Base-by-base conservation (phyloP, 345 rosid species). In the Ricinus communis region DNA sequence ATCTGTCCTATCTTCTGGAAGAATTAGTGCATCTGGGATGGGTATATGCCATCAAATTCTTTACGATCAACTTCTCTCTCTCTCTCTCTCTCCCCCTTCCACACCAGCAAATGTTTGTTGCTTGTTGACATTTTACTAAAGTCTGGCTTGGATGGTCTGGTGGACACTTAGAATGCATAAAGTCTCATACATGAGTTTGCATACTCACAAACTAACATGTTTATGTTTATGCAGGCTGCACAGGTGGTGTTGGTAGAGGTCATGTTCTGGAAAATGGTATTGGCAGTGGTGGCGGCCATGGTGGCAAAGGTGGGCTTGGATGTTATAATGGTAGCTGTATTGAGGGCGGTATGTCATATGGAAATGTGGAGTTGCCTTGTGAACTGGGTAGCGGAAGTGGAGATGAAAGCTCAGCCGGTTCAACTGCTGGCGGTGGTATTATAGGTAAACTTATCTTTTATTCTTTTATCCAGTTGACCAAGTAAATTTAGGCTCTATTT, bases 331-430 rank as follows among this genome's bases (percentile, higher is more conserved):
- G 41, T 79, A 82, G 68, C 63, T 91, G 87, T 43, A 70, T 86
- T 62, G 87, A 76, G 16, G 99, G 99, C 75, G 99, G 98, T 62
- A 76, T 79, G 70, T 82, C 95, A 16, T 96, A 96, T 84, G 99
- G 99, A 72, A 81, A 86, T 83, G 83, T 81, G 58, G 82, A 87
- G 74, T 81, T 93, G 78, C 99, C 99, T 56, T 96, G 99, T 79
- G 98, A 93, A 82, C 98, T 88, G 84, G 99, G 99, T 74, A 96
- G 99, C 84, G 99, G 99, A 84, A 96, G 99, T 83, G 99, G 99
- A 65, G 84, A 85, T 53, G 88, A 84, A 75, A 86, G 81, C 73
- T 79, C 80, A 2, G 72, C 74, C 77, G 81, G 80, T 77, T 84
- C 88, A 43, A 85, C 97, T 77, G 73, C 97, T 38, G 99, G 99